Evolutionary conservation across 73 alveolate species (phyloP).

Genomic region (Symbiodinium natans): DNA sequence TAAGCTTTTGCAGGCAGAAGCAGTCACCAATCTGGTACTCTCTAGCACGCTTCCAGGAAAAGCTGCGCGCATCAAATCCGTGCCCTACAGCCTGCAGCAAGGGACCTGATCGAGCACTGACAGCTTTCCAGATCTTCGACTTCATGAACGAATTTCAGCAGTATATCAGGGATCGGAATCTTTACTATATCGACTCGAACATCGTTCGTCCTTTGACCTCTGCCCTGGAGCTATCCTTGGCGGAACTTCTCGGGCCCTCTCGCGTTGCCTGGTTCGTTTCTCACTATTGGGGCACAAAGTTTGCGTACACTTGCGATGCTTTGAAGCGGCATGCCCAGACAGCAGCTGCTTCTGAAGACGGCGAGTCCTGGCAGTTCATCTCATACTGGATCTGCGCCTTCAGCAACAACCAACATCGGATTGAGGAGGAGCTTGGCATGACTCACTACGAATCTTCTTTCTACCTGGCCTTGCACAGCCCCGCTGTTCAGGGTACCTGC

Average conservation of each 20-base stretch:
- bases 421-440: conserved; percentile 65
- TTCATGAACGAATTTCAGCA: neutral
- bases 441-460: conserved; percentile 46
- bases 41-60: neutral
- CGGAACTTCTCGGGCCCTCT: neutral
- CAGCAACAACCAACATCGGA: conserved; percentile 64
- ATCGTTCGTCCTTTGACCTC: neutral
- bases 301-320: neutral
- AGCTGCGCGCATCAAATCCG: neutral
- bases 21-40: neutral
- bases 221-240: neutral
- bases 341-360: neutral
- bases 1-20: neutral
- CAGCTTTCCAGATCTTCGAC: neutral
- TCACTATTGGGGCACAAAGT: neutral
- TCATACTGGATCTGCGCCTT: conserved; percentile 80
- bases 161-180: neutral
- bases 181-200: neutral
- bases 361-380: neutral
- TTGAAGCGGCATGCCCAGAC: neutral
- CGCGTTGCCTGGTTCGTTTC: neutral
- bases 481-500: neutral
- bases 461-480: conserved; percentile 49
- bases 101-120: neutral
- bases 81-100: neutral